phyloP scores from a whole-genome alignment of 2,329 filamentous ascomycete species.

The Hypoxylon sp. region DNA sequence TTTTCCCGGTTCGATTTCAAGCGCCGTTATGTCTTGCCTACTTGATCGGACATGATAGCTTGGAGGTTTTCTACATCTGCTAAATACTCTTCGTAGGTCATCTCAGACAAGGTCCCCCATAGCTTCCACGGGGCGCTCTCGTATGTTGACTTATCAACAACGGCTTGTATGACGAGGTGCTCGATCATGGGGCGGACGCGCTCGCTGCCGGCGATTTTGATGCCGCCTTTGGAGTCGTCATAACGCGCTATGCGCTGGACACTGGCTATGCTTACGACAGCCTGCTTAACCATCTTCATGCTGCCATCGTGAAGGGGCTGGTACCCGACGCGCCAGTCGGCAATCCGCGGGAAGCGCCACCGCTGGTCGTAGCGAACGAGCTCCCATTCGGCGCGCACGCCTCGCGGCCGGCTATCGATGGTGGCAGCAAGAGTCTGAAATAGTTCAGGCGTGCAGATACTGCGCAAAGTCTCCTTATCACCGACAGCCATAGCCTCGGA shows the following conservation, averaged over 20 bases:
- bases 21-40: slow-evolving; percentile 13
- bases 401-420: slow-evolving; percentile 66
- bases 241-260: slow-evolving; percentile 67
- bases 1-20: neutral
- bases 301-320: slow-evolving; percentile 61
- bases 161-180: slow-evolving; percentile 73
- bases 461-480: slow-evolving; percentile 65
- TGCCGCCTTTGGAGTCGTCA: slow-evolving; percentile 54
- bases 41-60: slow-evolving; percentile 32
- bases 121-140: slow-evolving; percentile 70
- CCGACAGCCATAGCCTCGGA: slow-evolving; percentile 73
- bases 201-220: slow-evolving; percentile 62
- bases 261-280: slow-evolving; percentile 72
- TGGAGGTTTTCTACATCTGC: slow-evolving; percentile 44
- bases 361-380: slow-evolving; percentile 65
- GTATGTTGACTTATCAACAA: slow-evolving; percentile 63
- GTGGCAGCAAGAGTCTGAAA: slow-evolving; percentile 65
- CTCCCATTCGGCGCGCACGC: slow-evolving; percentile 67
- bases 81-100: slow-evolving; percentile 61
- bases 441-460: slow-evolving; percentile 69
- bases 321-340: slow-evolving; percentile 68
- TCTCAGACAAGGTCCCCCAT: slow-evolving; percentile 74
- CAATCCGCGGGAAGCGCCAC: slow-evolving; percentile 63
- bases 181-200: slow-evolving; percentile 71
- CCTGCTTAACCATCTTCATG: slow-evolving; percentile 65